phyloP scores from a whole-genome alignment of 495 filamentous ascomycete genomes.

The Penicillium argentinense region DNA sequence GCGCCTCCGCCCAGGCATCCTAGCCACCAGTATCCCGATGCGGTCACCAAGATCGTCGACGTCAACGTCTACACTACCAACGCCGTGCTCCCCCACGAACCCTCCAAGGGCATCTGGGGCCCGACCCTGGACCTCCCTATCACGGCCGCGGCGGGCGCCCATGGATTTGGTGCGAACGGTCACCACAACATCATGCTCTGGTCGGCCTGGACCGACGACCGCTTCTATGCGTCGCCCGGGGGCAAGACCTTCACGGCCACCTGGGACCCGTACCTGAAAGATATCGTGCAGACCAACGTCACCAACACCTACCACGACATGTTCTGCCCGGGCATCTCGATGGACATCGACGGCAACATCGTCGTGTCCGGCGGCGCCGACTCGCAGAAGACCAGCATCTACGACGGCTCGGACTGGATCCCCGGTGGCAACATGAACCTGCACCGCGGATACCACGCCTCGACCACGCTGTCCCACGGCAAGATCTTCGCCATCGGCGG shows the following conservation, averaged over 20 bases:
- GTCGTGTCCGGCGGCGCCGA: slow-evolving; percentile 54
- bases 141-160: slow-evolving; percentile 43
- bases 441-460: slow-evolving; percentile 57
- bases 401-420: slow-evolving; percentile 35
- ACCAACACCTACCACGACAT: slow-evolving; percentile 56
- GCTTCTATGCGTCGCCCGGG: slow-evolving; percentile 30
- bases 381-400: slow-evolving; percentile 47
- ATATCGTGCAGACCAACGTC: slow-evolving; percentile 16
- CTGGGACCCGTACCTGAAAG: slow-evolving; percentile 31
- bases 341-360: slow-evolving; percentile 50
- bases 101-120: slow-evolving; percentile 41
- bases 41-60: slow-evolving; percentile 36
- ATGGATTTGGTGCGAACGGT: slow-evolving; percentile 24
- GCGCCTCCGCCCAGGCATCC: neutral
- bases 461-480: slow-evolving; percentile 52
- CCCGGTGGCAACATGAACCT: slow-evolving; percentile 42
- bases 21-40: slow-evolving; percentile 22
- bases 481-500: slow-evolving; percentile 61
- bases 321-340: slow-evolving; percentile 62
- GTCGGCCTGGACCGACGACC: slow-evolving; percentile 39
- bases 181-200: slow-evolving; percentile 38
- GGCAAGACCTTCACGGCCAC: slow-evolving; percentile 51
- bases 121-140: slow-evolving; percentile 53
- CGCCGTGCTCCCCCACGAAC: slow-evolving; percentile 8
- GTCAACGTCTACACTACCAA: slow-evolving; percentile 26